Evolutionary conservation across 257 asterid genomes (phyloP), one percentile per base, ranked within the genome.

Genomic region (Primulina eburnea): DNA sequence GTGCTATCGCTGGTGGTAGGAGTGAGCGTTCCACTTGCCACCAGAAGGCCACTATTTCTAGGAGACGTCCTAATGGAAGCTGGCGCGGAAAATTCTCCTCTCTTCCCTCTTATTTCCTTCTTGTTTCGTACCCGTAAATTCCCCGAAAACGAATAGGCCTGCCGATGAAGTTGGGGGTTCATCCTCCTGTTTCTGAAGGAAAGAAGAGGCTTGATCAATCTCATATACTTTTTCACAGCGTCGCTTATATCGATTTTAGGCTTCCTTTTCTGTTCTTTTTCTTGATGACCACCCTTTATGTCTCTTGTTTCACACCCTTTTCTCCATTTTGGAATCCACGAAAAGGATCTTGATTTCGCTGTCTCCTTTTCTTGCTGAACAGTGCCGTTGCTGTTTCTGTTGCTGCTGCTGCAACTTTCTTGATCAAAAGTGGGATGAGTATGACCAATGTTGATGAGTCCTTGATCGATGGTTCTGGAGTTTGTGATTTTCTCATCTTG

Each of bases 51-150:
- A 52, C 98, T 93, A n/a, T 93, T 93, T 59, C 89, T 74, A 18
- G 96, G 97, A 32, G 98, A 90, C 24, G 83, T 79, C 55, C 78
- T 80, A 86, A 87, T 89, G 7, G 98, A 82, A 11, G 81, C 96
- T 55, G 98, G 98, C 4, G 97, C 97, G 1, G 97, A 88, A 35
- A 79, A 73, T 18, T 83, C 92, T 21, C 91, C 85, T 66, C 83
- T 78, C 71, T 82, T 68, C 60, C 86, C 85, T 61, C 86, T 80
- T 55, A 81, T 12, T 30, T 76, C 78, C 21, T 73, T 79, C 74
- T 79, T 82, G 18, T 77, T 64, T 65, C 83, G 79, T 52, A 88
- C 71, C 24, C 85, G 78, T 30, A 92, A 34, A 69, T 88, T 86
- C 37, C 94, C 97, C 1, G 97, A 87, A 66, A 61, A 87, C 29